A percentile compares a stretch with the other conserved stretches of the same genome.
phyloP scores from a whole-genome alignment of 2,329 filamentous ascomycete genomes.

The Penicillium psychrosexuale region DNA sequence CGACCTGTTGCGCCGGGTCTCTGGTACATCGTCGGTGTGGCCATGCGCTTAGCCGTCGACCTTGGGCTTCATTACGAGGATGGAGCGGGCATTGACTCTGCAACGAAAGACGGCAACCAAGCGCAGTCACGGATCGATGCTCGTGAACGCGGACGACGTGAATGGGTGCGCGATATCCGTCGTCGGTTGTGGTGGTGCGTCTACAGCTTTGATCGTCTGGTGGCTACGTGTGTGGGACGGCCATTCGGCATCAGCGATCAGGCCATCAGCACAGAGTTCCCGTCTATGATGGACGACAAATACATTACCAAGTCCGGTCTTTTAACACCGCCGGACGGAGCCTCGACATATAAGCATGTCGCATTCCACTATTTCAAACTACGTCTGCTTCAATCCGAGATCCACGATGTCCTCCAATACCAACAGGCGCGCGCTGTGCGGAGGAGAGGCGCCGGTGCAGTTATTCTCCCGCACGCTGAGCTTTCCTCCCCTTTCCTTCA shows the following conservation, averaged over 20 bases:
- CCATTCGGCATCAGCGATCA: constrained; percentile 96
- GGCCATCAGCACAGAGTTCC: constrained; percentile 92
- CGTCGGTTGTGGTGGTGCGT: constrained; percentile 95
- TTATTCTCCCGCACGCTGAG: constrained; percentile 72
- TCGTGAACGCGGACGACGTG: constrained; percentile 63
- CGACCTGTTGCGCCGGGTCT: constrained; percentile 88
- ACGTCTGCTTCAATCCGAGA: constrained; percentile 86
- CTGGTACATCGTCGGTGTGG: constrained; percentile 97
- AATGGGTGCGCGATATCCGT: constrained; percentile 83
- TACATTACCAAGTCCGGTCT: constrained; percentile 82
- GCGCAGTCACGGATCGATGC: constrained; percentile 44
- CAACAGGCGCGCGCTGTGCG: constrained; percentile 81
- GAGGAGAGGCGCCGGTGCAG: constrained; percentile 58
- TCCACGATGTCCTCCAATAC: constrained; percentile 87
- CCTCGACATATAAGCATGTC: constrained; percentile 84
- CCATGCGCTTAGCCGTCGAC: constrained; percentile 84
- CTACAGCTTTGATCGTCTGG: constrained; percentile 90
- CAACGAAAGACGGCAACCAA: constrained; percentile 37
- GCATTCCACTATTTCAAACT: constrained; percentile 90
- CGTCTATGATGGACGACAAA: constrained; percentile 80
- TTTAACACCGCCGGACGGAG: constrained; percentile 56
- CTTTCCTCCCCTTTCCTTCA: constrained; percentile 82
- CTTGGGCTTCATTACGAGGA: constrained; percentile 92
- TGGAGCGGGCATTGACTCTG: constrained; percentile 62
- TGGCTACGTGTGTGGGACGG: constrained; percentile 87